Base-by-base conservation (phyloP, 495 filamentous ascomycete species). In the Penicilliopsis zonata region DNA sequence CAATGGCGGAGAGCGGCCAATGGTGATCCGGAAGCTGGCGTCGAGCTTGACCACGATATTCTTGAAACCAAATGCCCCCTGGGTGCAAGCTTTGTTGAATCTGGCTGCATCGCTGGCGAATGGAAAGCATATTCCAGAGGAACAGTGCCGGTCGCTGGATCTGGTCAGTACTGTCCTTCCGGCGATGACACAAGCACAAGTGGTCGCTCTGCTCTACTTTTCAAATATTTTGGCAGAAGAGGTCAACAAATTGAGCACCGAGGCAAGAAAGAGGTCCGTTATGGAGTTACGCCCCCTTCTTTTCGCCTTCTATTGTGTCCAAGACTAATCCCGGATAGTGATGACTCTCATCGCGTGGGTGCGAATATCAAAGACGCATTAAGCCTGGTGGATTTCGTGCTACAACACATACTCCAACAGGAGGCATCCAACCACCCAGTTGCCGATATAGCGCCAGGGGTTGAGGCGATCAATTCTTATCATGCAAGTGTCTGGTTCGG, bases 11-110 rank as follows among this genome's bases (percentile, higher is more conserved):
- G 73, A 80, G 14, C 66, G 68, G 8, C 43, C 68, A 18, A 60
- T 90, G 30, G 85, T 93, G 5, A 55, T 79, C 21, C 74, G 72
- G 49, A 98, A 98, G 57, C 65, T 95, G 14, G 87, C 85, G 42
- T 75, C 80, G 14, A 82, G 84, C 23, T 53, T 95, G 6, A 79
- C 81, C 22, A 76, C 80, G 3, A 84, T 81, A 46, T 93, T 86
- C 45, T 57, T 86, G 18, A 78, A 80, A 32, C 76, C 81, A 24
- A 70, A 73, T 0, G 56, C 70, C 15, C 60, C 67, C 3, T 94
- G 85, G 83, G 61, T 62, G 18, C 63, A 60, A 36, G 84, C 77
- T 33, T 29, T 94, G 6, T 68, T 66, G 40, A 80, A 86, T 44
- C 56, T 94, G 6, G 59, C 37, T 57, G 71, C 48, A 75, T 76